Conservation (phyloP, 768 basidiomycete genomes). For the Peribolospora baueri region DNA sequence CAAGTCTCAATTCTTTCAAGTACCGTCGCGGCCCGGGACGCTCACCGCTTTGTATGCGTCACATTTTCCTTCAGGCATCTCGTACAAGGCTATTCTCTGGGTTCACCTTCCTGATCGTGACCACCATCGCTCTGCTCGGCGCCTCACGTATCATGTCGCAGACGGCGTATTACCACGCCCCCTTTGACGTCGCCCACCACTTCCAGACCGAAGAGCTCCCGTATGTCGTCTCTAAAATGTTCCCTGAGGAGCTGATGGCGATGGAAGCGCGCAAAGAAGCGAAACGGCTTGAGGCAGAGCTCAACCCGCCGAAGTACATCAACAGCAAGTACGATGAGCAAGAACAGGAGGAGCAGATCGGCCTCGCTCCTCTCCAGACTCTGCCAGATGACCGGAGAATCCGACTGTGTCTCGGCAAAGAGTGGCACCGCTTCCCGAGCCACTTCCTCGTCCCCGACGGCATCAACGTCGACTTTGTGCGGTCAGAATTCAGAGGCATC, state of each 20-base stretch:
- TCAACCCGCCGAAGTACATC: neutral
- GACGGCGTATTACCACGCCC: conserved; percentile 74
- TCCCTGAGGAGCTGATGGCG: neutral
- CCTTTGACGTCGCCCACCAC: conserved; percentile 40
- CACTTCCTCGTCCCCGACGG: conserved; percentile 68
- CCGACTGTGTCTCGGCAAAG: conserved; percentile 65
- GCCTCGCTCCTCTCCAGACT: conserved; percentile 34
- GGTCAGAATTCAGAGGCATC: conserved; percentile 72
- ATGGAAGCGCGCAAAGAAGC: no score
- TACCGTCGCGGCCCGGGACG: neutral
- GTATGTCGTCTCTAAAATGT: conserved; percentile 24
- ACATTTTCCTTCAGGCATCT: conserved; percentile 36
- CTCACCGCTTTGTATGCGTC: neutral
- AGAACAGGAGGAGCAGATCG: conserved; percentile 27
- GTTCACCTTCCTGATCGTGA: conserved; percentile 45
- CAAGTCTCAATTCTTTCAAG: neutral
- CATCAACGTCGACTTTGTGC: conserved; percentile 62
- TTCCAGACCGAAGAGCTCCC: conserved; percentile 63
- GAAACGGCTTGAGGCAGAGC: no score
- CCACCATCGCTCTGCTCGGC: conserved; percentile 44
- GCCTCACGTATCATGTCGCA: conserved; percentile 56
- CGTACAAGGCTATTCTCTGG: conserved; percentile 46
- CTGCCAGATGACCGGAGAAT: conserved; percentile 34
- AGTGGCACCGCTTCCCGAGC: conserved; percentile 88
- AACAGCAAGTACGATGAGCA: conserved; percentile 19